Conservation (phyloP, 2,329 filamentous ascomycete genomes). For the Fusarium denticulatum region DNA sequence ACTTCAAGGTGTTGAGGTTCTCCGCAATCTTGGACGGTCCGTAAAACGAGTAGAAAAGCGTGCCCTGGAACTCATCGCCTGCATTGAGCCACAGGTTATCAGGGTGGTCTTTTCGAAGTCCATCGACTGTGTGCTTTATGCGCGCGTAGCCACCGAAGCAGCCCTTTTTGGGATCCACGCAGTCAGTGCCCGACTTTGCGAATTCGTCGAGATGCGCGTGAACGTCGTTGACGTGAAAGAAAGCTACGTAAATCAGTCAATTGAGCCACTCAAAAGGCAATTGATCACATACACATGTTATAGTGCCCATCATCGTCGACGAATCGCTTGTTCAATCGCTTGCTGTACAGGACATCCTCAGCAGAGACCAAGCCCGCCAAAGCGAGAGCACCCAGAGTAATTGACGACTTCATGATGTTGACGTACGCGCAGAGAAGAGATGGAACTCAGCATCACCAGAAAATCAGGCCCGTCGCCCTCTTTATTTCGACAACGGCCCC, state of each 20-base stretch:
- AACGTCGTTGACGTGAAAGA: conserved; percentile 77
- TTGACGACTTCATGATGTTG: conserved; percentile 36
- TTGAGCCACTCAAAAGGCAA: neutral
- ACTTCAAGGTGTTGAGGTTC: conserved; percentile 71
- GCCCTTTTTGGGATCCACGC: conserved; percentile 63
- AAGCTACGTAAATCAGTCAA: conserved; percentile 51
- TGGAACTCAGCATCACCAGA: neutral
- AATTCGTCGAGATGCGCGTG: conserved; percentile 74
- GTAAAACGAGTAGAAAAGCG: conserved; percentile 74
- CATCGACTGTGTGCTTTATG: conserved; percentile 68
- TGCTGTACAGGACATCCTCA: conserved; percentile 61
- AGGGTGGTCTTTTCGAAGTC: conserved; percentile 65
- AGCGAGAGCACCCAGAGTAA: conserved; percentile 38
- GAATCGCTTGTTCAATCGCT: conserved; percentile 59
- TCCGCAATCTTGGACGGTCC: conserved; percentile 74
- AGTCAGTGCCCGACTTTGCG: conserved; percentile 69
- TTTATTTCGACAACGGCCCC: conserved; percentile 24
- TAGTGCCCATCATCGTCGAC: conserved; percentile 60
- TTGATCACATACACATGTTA: conserved; percentile 57
- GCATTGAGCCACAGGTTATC: conserved; percentile 72
- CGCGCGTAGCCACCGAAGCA: conserved; percentile 73
- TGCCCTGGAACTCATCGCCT: conserved; percentile 77
- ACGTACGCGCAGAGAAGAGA: neutral
- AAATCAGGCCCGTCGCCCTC: conserved; percentile 12
- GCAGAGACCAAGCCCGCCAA: conserved; percentile 44